A percentile compares a stretch with the other conserved stretches of the same genome.
These are phyloP conservation scores for Scenedesmus sp. DNA, from an alignment of 163 green algal genomes.

Conservation along the genomic window DNA sequence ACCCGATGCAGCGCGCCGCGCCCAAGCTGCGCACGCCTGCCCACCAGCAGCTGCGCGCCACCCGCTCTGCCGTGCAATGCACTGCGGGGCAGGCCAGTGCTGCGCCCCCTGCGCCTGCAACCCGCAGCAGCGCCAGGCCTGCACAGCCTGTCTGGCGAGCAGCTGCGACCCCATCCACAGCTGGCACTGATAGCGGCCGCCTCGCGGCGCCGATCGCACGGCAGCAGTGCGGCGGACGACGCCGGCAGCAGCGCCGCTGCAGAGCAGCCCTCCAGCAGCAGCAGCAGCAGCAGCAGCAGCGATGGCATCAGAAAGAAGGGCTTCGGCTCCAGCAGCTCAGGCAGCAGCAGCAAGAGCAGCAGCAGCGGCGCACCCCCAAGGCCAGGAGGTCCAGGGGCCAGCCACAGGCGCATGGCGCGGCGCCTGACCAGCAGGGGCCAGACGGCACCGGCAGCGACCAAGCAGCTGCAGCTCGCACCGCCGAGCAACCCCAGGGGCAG, in stretches of 20 bases:
- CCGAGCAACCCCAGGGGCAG: conserved; percentile 3
- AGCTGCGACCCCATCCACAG: not conserved
- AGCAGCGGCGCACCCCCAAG: not conserved
- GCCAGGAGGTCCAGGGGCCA: not conserved
- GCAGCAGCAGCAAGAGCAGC: conserved; percentile 15
- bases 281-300: not conserved
- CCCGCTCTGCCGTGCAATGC: not conserved
- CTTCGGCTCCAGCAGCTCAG: not conserved
- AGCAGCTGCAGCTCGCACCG: not conserved
- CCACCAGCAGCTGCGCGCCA: not conserved
- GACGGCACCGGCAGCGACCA: not conserved
- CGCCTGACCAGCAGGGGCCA: not conserved
- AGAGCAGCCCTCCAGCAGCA: not conserved
- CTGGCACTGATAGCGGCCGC: not conserved
- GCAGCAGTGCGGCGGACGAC: not conserved
- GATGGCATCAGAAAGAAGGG: not conserved
- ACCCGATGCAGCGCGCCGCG: not conserved
- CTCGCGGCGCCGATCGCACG: not conserved
- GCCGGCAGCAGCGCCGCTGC: not conserved
- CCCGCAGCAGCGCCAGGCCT: not conserved
- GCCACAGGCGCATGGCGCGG: not conserved
- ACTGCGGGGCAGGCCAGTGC: not conserved
- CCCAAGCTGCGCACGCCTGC: not conserved
- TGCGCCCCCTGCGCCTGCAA: not conserved
- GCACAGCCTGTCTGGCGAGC: not conserved